phyloP scores from a whole-genome alignment of 495 filamentous ascomycete genomes.

The Aspergillus steynii region DNA sequence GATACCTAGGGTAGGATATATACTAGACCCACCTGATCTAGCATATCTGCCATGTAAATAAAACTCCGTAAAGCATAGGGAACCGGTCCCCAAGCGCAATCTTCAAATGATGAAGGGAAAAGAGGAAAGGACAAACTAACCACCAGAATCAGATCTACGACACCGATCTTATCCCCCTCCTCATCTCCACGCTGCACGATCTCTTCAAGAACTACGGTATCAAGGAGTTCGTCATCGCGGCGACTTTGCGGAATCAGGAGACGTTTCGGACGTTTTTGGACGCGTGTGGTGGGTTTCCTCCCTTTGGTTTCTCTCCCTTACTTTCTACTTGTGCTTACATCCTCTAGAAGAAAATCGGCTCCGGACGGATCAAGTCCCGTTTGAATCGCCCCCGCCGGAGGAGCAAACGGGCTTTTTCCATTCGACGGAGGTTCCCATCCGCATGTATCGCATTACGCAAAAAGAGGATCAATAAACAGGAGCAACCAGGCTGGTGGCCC shows the following conservation, averaged over 20 bases:
- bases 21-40: background rate
- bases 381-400: conserved; percentile 42
- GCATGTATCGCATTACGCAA: conserved; percentile 38
- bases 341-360: conserved; percentile 30
- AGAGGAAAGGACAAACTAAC: background rate
- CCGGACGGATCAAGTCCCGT: conserved; percentile 40
- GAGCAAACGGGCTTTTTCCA: conserved; percentile 61
- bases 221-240: conserved; percentile 55
- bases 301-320: background rate
- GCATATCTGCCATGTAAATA: no score
- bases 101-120: no score
- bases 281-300: conserved; percentile 54
- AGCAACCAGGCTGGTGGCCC: background rate
- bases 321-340: background rate
- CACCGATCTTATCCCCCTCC: conserved; percentile 51
- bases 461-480: background rate
- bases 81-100: no score
- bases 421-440: conserved; percentile 51
- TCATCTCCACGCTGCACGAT: conserved; percentile 56
- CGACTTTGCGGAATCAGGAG: conserved; percentile 61
- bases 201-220: conserved; percentile 53
- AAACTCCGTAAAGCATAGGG: no score
- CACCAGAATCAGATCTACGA: conserved; percentile 61
- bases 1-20: background rate
- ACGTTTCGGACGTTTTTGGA: conserved; percentile 59